phyloP scores from a whole-genome alignment of 305 asterid genomes.

The Solanum hybrid region DNA sequence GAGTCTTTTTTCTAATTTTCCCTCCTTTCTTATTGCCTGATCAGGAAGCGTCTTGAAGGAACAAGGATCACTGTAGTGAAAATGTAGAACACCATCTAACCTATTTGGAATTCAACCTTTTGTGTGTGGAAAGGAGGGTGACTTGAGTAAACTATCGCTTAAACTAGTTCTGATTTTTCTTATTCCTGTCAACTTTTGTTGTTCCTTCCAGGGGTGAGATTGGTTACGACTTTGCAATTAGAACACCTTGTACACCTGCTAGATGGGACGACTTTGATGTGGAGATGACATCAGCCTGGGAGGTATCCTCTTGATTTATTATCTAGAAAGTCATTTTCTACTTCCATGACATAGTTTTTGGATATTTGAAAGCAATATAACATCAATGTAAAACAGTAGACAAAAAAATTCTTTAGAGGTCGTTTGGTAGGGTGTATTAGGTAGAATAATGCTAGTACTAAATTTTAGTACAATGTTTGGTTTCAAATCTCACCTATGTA shows the following conservation, averaged over 20 bases:
- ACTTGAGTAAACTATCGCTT: background rate
- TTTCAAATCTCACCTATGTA: background rate
- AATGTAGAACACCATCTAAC: constrained; percentile 34
- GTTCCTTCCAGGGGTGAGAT: constrained; percentile 45
- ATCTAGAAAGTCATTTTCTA: background rate
- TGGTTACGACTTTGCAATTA: constrained; percentile 71
- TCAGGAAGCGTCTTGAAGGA: constrained; percentile 94
- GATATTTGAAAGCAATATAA: background rate
- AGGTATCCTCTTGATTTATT: constrained; percentile 35
- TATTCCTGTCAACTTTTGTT: constrained; percentile 5
- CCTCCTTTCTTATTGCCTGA: constrained; percentile 15
- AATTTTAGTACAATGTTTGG: background rate
- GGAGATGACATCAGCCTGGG: constrained; percentile 98
- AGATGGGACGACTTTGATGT: constrained; percentile 87
- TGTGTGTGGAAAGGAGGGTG: background rate
- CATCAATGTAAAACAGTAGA: background rate
- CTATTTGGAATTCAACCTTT: background rate
- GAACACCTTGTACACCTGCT: constrained; percentile 74
- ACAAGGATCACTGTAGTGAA: constrained; percentile 69
- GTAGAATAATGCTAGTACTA: background rate
- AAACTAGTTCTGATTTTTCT: constrained; percentile 1
- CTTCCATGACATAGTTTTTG: background rate
- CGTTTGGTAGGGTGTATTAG: background rate
- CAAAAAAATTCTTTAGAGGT: background rate
- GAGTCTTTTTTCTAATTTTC: background rate